Evolutionary conservation across 805 yeast genomes (phyloP).

Genomic region (Monosporozyma yasuniensis): DNA sequence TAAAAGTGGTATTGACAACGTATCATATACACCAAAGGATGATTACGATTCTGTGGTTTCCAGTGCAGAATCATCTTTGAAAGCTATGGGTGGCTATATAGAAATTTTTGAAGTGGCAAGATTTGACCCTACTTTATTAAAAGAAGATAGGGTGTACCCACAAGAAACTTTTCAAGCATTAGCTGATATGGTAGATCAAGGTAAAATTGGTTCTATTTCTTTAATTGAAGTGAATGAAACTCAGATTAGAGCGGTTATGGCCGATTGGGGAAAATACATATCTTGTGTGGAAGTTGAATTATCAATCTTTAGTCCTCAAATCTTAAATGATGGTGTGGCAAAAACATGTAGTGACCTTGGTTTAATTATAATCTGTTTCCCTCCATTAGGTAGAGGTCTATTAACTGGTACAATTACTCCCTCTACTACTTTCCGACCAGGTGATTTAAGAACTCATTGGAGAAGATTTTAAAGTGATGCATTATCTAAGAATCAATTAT

Average conservation of each 20-base stretch:
- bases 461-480: slow-evolving; percentile 57
- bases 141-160: slow-evolving; percentile 25
- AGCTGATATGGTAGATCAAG: slow-evolving; percentile 50
- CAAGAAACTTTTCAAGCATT: slow-evolving; percentile 52
- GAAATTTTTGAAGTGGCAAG: slow-evolving; percentile 70
- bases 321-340: slow-evolving; percentile 53
- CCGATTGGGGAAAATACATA: slow-evolving; percentile 42
- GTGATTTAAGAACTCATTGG: slow-evolving; percentile 42
- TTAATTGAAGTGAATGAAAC: slow-evolving; percentile 62
- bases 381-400: slow-evolving; percentile 76
- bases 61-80: slow-evolving; percentile 39
- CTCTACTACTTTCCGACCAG: slow-evolving; percentile 36
- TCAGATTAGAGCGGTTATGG: slow-evolving; percentile 50
- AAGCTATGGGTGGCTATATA: slow-evolving; percentile 38
- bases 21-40: slow-evolving; percentile 40
- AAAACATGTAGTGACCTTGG: slow-evolving; percentile 46
- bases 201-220: slow-evolving; percentile 61
- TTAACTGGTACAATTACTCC: slow-evolving; percentile 54
- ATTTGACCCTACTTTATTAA: slow-evolving; percentile 37
- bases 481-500: slow-evolving; percentile 40
- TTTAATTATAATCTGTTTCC: slow-evolving; percentile 68
- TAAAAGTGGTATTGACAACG: slow-evolving; percentile 51
- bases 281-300: slow-evolving; percentile 71
- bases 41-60: slow-evolving; percentile 37
- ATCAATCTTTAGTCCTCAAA: slow-evolving; percentile 57